Evolutionary conservation across 768 basidiomycete genomes (phyloP).

Genomic region (Postia placenta): DNA sequence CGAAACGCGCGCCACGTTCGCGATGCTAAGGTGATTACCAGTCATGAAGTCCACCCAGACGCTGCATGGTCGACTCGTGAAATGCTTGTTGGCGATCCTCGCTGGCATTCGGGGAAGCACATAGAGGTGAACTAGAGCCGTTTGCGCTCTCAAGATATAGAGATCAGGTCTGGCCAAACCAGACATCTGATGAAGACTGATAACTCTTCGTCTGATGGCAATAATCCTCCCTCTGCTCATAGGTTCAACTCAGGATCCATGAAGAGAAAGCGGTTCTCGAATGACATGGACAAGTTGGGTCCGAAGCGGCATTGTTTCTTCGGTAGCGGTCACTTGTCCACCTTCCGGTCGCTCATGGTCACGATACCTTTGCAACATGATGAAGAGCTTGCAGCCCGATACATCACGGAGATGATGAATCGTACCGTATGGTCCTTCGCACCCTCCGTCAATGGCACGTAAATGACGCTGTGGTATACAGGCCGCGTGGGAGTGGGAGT

Average conservation of each 20-base stretch:
- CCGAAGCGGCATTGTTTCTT: background rate
- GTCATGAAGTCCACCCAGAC: background rate
- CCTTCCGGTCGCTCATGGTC: background rate
- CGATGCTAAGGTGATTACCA: background rate
- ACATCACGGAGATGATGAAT: constrained; percentile 1
- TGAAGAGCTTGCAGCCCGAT: background rate
- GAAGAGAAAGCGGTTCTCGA: background rate
- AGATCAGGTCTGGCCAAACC: background rate
- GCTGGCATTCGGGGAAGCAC: background rate
- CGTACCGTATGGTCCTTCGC: background rate
- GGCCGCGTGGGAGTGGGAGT: constrained; percentile 23
- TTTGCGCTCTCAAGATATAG: background rate
- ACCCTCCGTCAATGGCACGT: constrained; percentile 13
- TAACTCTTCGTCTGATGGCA: too few species aligned
- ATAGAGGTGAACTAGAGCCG: background rate
- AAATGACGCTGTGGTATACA: constrained; percentile 21
- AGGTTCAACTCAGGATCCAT: too few species aligned
- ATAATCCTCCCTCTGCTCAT: too few species aligned
- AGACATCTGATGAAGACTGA: too few species aligned
- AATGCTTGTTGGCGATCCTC: background rate
- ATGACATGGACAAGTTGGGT: too few species aligned
- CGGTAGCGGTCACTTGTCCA: background rate
- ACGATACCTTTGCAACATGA: background rate
- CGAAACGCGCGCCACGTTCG: background rate
- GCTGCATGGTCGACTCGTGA: too few species aligned